phyloP scores from a whole-genome alignment of 106 monocot species.

The Amphibolis antarctica region DNA sequence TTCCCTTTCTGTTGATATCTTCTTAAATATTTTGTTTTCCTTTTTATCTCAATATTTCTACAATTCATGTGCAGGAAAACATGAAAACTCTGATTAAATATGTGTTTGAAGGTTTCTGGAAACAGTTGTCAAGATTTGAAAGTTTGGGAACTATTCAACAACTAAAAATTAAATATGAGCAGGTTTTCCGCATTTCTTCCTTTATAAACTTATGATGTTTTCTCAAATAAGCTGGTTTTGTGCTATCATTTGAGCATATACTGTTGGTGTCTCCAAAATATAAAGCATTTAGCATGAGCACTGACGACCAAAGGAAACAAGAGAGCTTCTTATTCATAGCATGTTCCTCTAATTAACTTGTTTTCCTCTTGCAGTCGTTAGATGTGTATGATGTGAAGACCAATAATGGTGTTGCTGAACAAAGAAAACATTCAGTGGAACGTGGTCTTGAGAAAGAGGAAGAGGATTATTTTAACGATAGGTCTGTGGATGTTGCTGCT shows the following conservation, averaged over 20 bases:
- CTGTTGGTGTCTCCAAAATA: background rate
- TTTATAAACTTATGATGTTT: background rate
- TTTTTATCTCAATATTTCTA: too few relatives aligned
- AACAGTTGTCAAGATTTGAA: conserved; percentile 57
- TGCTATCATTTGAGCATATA: background rate
- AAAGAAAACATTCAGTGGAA: conserved; percentile 56
- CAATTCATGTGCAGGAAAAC: conserved; percentile 33
- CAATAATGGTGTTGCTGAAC: conserved; percentile 10
- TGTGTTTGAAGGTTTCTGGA: conserved; percentile 61
- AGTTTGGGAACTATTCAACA: conserved; percentile 48
- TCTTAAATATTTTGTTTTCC: background rate
- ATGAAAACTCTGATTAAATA: conserved; percentile 50
- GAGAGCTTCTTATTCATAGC: too few relatives aligned
- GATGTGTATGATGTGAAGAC: conserved; percentile 45
- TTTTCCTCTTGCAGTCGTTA: conserved; percentile 35
- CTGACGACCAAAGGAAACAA: too few relatives aligned
- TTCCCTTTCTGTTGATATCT: background rate
- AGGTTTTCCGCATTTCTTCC: conserved; percentile 30
- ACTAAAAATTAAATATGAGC: conserved; percentile 86
- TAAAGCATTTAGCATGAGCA: background rate
- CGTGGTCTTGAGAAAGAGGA: conserved; percentile 94
- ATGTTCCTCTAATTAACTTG: background rate
- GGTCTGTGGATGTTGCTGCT: conserved; percentile 26
- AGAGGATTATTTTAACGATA: conserved; percentile 97
- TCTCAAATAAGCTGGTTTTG: background rate